Conservation (phyloP, 805 yeast genomes). For the Schwanniomyces sp. region DNA sequence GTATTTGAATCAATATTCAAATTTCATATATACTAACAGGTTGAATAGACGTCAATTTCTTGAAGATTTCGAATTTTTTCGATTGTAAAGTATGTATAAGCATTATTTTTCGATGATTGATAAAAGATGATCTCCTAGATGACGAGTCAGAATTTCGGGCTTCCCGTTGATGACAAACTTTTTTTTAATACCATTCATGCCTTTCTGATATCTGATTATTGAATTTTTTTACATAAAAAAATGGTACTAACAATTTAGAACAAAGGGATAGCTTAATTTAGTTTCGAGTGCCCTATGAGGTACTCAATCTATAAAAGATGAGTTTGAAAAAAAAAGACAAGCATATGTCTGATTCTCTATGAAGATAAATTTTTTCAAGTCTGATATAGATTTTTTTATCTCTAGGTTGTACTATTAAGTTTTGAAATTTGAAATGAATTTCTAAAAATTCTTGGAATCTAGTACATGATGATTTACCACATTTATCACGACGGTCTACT, state of each 20-base stretch:
- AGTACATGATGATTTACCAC: conserved; percentile 50
- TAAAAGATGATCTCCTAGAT: conserved; percentile 69
- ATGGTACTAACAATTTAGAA: conserved; percentile 3
- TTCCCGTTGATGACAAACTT: conserved; percentile 87
- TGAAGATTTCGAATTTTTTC: conserved; percentile 5
- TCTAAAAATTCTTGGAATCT: conserved; percentile 6
- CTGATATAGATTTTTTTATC: conserved; percentile 30
- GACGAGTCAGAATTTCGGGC: conserved; percentile 98
- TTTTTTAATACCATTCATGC: conserved; percentile 93
- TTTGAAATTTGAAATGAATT: conserved; percentile 1
- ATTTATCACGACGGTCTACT: conserved; percentile 54
- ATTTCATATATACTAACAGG: conserved; percentile 10
- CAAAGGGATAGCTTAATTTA: background rate
- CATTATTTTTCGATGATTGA: conserved; percentile 8
- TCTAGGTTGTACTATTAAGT: background rate
- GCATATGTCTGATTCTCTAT: conserved; percentile 91
- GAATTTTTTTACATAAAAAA: background rate
- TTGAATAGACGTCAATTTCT: conserved; percentile 3
- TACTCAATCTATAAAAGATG: conserved; percentile 49
- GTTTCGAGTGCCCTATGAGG: background rate
- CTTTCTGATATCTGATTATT: conserved; percentile 50
- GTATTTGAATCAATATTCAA: conserved; percentile 1
- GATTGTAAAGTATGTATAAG: conserved; percentile 16
- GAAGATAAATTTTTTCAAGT: conserved; percentile 61
- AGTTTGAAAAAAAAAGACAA: conserved; percentile 81